A percentile compares a stretch with the other conserved stretches of the same genome.
Evolutionary conservation across 2,329 filamentous ascomycete species (phyloP).

Genomic region (Xylariales sp.): DNA sequence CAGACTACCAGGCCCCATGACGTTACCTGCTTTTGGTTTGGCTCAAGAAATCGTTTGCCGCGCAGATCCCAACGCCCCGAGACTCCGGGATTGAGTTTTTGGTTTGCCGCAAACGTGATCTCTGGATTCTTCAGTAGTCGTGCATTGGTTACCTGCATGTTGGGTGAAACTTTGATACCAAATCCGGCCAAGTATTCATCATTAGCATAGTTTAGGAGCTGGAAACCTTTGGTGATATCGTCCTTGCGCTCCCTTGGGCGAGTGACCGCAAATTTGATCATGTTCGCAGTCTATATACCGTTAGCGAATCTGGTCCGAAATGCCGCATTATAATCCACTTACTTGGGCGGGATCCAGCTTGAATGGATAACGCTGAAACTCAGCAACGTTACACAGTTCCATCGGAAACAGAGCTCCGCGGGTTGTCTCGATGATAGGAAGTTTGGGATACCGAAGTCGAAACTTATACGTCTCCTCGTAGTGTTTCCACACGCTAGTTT

Average conservation of each 20-base stretch:
- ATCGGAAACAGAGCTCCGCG: conserved; percentile 69
- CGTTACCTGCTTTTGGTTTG: conserved; percentile 71
- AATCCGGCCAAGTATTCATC: conserved; percentile 80
- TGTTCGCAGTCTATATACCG: conserved; percentile 73
- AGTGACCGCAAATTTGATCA: conserved; percentile 95
- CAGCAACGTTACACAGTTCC: conserved; percentile 65
- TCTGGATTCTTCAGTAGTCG: conserved; percentile 77
- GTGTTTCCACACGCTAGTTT: conserved; percentile 63
- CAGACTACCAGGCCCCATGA: conserved; percentile 82
- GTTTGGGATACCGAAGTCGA: conserved; percentile 57
- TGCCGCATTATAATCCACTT: conserved; percentile 31
- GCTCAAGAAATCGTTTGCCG: conserved; percentile 78
- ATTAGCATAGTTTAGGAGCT: conserved; percentile 71
- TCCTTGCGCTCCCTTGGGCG: conserved; percentile 74
- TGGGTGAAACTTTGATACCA: conserved; percentile 74
- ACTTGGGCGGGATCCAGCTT: conserved; percentile 69
- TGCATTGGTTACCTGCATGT: conserved; percentile 75
- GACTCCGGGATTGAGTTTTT: conserved; percentile 69
- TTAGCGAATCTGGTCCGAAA: conserved; percentile 24
- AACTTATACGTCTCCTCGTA: conserved; percentile 67
- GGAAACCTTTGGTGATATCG: conserved; percentile 76
- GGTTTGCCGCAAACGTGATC: conserved; percentile 71
- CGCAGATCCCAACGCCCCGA: conserved; percentile 89
- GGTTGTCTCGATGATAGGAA: conserved; percentile 70
- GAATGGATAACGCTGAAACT: conserved; percentile 70